A percentile compares a stretch with the other conserved stretches of the same genome.
Conservation (phyloP, 257 asterid species). For the Rhazya stricta region DNA sequence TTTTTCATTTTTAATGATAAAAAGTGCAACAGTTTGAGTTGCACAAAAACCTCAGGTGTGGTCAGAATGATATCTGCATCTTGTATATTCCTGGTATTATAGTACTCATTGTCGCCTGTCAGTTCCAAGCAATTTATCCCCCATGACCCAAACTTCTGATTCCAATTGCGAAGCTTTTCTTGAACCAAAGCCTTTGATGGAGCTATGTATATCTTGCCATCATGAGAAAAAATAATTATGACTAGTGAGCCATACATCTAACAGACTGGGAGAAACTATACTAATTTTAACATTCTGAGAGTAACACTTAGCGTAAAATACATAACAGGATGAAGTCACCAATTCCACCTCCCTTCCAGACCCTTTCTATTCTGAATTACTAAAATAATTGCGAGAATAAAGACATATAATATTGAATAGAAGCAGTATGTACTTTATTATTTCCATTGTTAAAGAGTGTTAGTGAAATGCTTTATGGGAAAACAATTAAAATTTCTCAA, state of each 20-base stretch:
- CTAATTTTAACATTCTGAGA: background rate
- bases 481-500: background rate
- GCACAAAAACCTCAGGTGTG: constrained; percentile 75
- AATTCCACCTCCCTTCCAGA: background rate
- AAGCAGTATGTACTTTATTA: background rate
- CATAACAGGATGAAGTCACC: background rate
- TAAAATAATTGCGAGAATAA: background rate
- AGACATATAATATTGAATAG: background rate
- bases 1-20: background rate
- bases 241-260: background rate
- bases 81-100: constrained; percentile 58
- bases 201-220: constrained; percentile 71
- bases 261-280: background rate
- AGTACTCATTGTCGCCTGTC: constrained; percentile 87
- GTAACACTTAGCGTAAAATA: background rate
- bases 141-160: constrained; percentile 67
- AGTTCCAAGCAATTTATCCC: constrained; percentile 84
- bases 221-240: constrained; percentile 14
- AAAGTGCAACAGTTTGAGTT: background rate
- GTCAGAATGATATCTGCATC: constrained; percentile 94
- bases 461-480: background rate
- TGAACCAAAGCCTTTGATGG: constrained; percentile 97
- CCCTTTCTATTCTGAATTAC: background rate
- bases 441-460: background rate
- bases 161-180: constrained; percentile 91